These are phyloP conservation scores for Polyplosphaeria fusca DNA, from an alignment of 495 filamentous ascomycete genomes.

Conservation along the genomic window DNA sequence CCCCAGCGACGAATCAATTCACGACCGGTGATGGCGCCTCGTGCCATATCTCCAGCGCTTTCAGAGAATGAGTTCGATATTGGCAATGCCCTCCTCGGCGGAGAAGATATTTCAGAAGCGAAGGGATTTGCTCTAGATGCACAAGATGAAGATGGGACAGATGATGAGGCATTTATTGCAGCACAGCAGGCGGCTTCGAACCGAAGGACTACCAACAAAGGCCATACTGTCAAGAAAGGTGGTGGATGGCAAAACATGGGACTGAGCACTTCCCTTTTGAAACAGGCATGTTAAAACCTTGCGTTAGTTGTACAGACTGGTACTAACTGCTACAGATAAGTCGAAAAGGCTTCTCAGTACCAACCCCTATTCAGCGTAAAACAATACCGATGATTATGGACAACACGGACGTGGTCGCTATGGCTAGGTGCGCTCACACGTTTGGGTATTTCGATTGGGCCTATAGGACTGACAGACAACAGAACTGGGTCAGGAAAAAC, in stretches of 20 bases:
- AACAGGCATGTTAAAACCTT: too few relatives aligned
- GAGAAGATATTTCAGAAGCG: constrained; percentile 40
- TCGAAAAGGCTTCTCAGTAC: constrained; percentile 89
- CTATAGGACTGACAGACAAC: too few relatives aligned
- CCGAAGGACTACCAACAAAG: constrained; percentile 78
- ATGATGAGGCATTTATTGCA: constrained; percentile 87
- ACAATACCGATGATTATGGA: constrained; percentile 89
- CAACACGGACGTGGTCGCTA: constrained; percentile 88
- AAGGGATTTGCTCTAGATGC: constrained; percentile 33
- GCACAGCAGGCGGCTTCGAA: constrained; percentile 78
- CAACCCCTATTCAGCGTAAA: constrained; percentile 96
- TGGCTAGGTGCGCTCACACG: too few relatives aligned
- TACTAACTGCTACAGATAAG: too few relatives aligned
- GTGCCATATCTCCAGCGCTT: constrained; percentile 71
- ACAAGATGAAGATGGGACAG: constrained; percentile 46
- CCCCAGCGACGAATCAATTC: not conserved
- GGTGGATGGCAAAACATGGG: constrained; percentile 97
- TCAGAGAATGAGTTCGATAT: constrained; percentile 96
- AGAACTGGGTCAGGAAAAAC: not conserved
- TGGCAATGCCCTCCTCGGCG: constrained; percentile 68
- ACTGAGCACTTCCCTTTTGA: constrained; percentile 73
- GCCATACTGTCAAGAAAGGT: constrained; percentile 83
- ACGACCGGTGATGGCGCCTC: constrained; percentile 49
- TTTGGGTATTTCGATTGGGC: too few relatives aligned
- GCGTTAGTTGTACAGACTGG: too few relatives aligned